Conservation (phyloP, 306 rosid genomes). For the Echinosophora koreensis region DNA sequence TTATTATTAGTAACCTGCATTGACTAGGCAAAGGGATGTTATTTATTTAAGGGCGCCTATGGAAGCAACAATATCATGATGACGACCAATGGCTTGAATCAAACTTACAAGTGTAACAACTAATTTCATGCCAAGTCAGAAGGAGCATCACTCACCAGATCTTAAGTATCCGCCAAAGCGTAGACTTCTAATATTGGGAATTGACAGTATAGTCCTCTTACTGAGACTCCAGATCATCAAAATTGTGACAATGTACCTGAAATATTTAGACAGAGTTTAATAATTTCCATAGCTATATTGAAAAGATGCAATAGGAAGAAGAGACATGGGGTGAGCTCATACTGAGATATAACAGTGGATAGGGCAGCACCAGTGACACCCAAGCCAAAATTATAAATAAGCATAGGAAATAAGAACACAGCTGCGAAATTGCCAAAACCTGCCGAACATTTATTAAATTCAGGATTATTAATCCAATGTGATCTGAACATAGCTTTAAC, state of each 20-base stretch:
- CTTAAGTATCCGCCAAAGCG: constrained; percentile 20
- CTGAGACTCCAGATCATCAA: constrained; percentile 35
- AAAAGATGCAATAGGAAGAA: constrained; percentile 1
- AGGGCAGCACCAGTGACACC: constrained; percentile 36
- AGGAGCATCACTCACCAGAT: constrained; percentile 5
- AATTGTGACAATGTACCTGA: constrained; percentile 27
- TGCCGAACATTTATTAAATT: constrained; percentile 10
- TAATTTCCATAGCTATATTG: not conserved
- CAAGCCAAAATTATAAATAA: constrained; percentile 7
- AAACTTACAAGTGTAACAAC: not conserved
- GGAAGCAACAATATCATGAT: not conserved
- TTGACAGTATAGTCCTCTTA: constrained; percentile 20
- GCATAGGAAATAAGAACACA: constrained; percentile 36
- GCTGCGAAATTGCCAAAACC: constrained; percentile 40
- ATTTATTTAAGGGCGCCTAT: too few relatives aligned
- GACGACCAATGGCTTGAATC: constrained; percentile 1
- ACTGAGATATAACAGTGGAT: constrained; percentile 40
- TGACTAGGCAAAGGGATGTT: not conserved
- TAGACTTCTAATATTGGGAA: constrained; percentile 6
- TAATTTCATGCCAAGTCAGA: constrained; percentile 9
- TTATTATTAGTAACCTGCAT: not conserved
- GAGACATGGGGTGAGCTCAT: constrained; percentile 1
- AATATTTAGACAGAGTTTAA: not conserved
- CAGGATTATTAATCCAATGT: not conserved
- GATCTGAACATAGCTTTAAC: not conserved